Evolutionary conservation across 2,329 filamentous ascomycete species (phyloP), one percentile per base, ranked within the genome.

Genomic region (Xylaria digitata): DNA sequence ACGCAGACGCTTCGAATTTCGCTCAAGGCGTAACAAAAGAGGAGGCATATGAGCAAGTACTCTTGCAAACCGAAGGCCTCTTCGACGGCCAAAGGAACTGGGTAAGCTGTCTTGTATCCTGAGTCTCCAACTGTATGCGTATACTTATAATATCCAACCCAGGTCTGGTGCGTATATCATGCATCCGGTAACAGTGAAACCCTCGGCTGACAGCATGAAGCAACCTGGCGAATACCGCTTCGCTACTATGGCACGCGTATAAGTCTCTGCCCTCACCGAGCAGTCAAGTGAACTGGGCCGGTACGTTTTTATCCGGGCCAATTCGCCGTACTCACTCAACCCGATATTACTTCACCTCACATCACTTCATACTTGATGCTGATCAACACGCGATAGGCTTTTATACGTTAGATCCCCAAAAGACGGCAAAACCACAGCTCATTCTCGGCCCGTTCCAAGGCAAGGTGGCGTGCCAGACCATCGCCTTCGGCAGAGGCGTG

Each of bases 371-470:
- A 43, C 37, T 42, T 21, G n/a, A 26, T 19, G 21, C 45, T 64
- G 26, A 67, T 37, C 15, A 43, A n/a, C 32, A 23, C n/a, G 19
- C 46, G 37, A 50, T 68, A 89, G 91, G 92, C 26, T 95, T 94
- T 82, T 94, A 94, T 81, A 87, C 90, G 15, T 79, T 90, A 49
- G 88, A 93, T 75, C 81, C 83, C 5, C 74, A 77, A 8, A 65
- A 78, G 50, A 72, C 78, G 6, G 56, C 65, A 30, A 73, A 73
- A 23, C 73, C 73, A 2, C 87, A 88, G 73, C 85, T 95, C 52
- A 90, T 94, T 71, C 87, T 95, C 1, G 92, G 91, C 0, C 92
- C 92, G 0, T 95, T 95, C 78, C 90, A 93, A 72, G 92, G 92
- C 70, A 92, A 93, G 75, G 87, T 90, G 2, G 92, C 92, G 8